Evolutionary conservation across 371 early-diverging fungal species (phyloP).

Genomic region (Mucor ambiguus): DNA sequence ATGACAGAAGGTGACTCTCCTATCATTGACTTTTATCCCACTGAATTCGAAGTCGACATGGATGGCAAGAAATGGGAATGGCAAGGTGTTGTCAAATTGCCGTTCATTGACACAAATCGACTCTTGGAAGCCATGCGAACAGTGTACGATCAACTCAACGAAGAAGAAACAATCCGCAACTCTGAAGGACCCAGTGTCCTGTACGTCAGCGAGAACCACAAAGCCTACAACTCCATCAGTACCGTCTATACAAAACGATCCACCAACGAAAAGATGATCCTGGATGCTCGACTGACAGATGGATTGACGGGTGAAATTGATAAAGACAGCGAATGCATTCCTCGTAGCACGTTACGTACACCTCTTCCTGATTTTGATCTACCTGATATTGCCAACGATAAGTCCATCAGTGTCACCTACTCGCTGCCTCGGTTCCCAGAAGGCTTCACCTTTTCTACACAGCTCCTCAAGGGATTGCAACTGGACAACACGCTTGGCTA

Average conservation of each 20-base stretch:
- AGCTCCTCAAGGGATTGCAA: constrained; percentile 58
- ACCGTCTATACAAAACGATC: constrained; percentile 64
- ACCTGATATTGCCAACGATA: constrained; percentile 62
- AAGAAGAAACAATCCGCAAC: constrained; percentile 80
- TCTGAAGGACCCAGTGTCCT: constrained; percentile 72
- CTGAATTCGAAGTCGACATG: constrained; percentile 90
- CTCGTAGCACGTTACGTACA: constrained; percentile 70
- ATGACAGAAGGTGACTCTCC: constrained; percentile 88
- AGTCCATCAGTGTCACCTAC: constrained; percentile 62
- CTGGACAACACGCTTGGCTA: constrained; percentile 43
- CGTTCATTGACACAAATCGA: constrained; percentile 89
- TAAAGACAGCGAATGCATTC: constrained; percentile 70
- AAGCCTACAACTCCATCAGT: constrained; percentile 70
- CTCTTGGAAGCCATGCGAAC: constrained; percentile 80
- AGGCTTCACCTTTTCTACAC: constrained; percentile 45
- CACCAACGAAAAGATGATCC: constrained; percentile 42
- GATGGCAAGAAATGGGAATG: constrained; percentile 98
- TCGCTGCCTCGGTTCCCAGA: constrained; percentile 46
- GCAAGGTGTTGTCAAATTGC: constrained; percentile 97
- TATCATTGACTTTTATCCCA: constrained; percentile 95
- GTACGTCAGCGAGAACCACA: constrained; percentile 69
- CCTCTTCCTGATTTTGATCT: constrained; percentile 64
- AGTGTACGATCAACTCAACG: constrained; percentile 67
- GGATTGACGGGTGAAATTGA: constrained; percentile 67
- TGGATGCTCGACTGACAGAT: constrained; percentile 62